phyloP scores from a whole-genome alignment of 495 filamentous ascomycete genomes.

The Pyronema omphalodes region DNA sequence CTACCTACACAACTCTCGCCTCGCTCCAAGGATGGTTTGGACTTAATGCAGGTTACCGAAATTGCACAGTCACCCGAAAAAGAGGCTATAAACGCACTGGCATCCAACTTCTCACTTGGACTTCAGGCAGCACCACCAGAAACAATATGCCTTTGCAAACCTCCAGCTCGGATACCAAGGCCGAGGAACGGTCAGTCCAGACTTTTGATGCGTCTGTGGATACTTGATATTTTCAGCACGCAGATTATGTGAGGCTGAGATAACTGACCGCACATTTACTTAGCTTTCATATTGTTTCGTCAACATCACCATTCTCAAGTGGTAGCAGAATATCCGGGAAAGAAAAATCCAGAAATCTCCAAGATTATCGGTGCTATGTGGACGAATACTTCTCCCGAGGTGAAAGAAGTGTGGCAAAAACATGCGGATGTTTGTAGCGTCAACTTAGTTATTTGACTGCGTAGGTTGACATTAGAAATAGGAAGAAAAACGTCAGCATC shows the following conservation, averaged over 20 bases:
- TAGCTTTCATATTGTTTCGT: constrained; percentile 94
- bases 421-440: constrained; percentile 54
- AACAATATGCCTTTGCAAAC: constrained; percentile 77
- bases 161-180: constrained; percentile 79
- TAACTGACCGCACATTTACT: constrained; percentile 1
- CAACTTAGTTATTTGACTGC: not conserved
- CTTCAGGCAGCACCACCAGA: constrained; percentile 17
- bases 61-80: not conserved
- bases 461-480: constrained; percentile 21
- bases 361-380: constrained; percentile 95
- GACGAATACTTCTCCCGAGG: constrained; percentile 52
- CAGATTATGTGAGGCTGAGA: not conserved
- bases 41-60: not conserved
- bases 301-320: constrained; percentile 78
- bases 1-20: not conserved
- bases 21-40: not conserved
- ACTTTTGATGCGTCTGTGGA: not conserved
- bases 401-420: constrained; percentile 72
- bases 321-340: constrained; percentile 62
- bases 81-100: not conserved
- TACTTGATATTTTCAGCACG: not conserved
- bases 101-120: constrained; percentile 13
- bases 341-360: constrained; percentile 92
- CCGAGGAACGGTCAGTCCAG: constrained; percentile 75
- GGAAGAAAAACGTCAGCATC: constrained; percentile 85